phyloP scores from a whole-genome alignment of 495 filamentous ascomycete genomes.

The Tetracladium setigerum region DNA sequence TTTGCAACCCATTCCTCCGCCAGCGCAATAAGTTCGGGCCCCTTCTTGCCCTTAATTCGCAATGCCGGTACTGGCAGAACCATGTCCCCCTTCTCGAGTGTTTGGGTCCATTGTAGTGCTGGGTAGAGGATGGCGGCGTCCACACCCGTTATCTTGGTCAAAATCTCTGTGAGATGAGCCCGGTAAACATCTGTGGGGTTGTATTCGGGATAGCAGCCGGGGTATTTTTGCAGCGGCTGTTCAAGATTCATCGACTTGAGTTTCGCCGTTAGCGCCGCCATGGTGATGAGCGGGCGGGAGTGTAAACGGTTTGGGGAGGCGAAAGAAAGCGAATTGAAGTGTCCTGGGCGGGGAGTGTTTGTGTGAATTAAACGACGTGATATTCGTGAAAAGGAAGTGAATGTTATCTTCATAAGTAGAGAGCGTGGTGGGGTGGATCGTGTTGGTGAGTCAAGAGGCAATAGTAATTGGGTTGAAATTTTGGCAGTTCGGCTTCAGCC shows the following conservation, averaged over 20 bases:
- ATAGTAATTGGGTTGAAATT: too few relatives aligned
- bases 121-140: conserved; percentile 70
- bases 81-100: conserved; percentile 85
- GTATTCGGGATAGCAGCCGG: conserved; percentile 52
- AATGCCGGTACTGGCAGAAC: conserved; percentile 72
- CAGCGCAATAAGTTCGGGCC: conserved; percentile 44
- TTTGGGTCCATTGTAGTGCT: conserved; percentile 71
- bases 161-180: conserved; percentile 65
- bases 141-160: conserved; percentile 66
- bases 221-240: conserved; percentile 30
- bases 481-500: not conserved
- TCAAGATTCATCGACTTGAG: conserved; percentile 28
- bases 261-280: conserved; percentile 16
- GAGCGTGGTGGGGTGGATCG: too few relatives aligned
- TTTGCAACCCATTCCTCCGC: conserved; percentile 64
- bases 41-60: conserved; percentile 75
- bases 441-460: too few relatives aligned
- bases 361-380: conserved; percentile 1
- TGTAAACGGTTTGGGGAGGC: too few relatives aligned
- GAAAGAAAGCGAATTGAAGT: too few relatives aligned
- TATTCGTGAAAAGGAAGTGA: conserved; percentile 7
- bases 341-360: too few relatives aligned
- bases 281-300: not conserved
- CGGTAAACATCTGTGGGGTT: conserved; percentile 90
- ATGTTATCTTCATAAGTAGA: conserved; percentile 16